phyloP scores from a whole-genome alignment of 495 filamentous ascomycete species.

The Neohortaea acidophila region DNA sequence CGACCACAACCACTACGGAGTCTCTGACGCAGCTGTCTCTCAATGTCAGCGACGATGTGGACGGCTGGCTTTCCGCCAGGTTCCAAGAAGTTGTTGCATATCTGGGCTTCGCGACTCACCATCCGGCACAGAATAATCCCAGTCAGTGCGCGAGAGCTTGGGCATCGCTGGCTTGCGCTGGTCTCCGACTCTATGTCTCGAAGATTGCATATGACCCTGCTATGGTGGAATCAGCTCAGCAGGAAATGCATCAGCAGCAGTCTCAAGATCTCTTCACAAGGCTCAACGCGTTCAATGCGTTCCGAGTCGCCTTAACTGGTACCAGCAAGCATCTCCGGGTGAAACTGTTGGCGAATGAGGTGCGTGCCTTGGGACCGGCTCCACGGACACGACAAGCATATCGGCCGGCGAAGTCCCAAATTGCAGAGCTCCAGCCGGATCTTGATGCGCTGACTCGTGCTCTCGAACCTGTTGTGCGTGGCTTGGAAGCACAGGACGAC shows the following conservation, averaged over 20 bases:
- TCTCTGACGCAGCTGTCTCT: too few relatives aligned
- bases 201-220: constrained; percentile 79
- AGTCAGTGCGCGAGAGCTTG: constrained; percentile 30
- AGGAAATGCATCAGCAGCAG: constrained; percentile 45
- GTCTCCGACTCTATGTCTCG: constrained; percentile 68
- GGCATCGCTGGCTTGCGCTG: constrained; percentile 47
- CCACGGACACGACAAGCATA: constrained; percentile 51
- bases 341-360: constrained; percentile 42
- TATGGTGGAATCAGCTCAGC: constrained; percentile 54
- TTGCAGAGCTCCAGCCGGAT: constrained; percentile 63
- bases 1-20: too few relatives aligned
- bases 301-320: constrained; percentile 54
- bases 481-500: background rate
- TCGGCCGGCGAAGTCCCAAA: constrained; percentile 49
- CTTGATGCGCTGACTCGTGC: constrained; percentile 34
- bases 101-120: too few relatives aligned
- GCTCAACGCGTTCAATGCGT: constrained; percentile 44
- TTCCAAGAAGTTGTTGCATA: too few relatives aligned
- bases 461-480: background rate
- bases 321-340: constrained; percentile 47
- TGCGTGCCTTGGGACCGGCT: constrained; percentile 45
- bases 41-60: too few relatives aligned
- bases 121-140: too few relatives aligned
- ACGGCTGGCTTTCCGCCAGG: too few relatives aligned
- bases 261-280: constrained; percentile 38